Conservation (phyloP, 2,329 filamentous ascomycete genomes). For the Cercospora sojina region DNA sequence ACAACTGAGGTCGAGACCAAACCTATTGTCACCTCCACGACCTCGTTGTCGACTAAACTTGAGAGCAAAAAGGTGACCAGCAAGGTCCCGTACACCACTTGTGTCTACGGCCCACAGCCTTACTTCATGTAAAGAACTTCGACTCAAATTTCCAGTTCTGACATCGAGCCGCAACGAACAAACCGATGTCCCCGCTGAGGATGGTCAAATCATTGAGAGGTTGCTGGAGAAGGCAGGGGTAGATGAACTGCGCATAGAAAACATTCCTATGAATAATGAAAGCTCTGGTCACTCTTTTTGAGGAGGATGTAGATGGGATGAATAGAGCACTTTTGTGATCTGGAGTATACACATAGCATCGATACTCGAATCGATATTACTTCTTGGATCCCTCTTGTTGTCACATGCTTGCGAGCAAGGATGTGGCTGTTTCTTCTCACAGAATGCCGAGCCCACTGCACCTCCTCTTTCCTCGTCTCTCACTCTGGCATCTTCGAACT, state of each 20-base stretch:
- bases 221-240: background rate
- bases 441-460: background rate
- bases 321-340: background rate
- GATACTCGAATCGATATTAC: background rate
- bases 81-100: constrained; percentile 14
- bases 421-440: background rate
- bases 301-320: background rate
- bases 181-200: background rate
- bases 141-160: background rate
- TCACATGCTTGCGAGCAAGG: background rate
- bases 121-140: constrained; percentile 9
- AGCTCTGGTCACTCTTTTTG: background rate
- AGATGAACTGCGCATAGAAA: background rate
- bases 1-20: constrained; percentile 6
- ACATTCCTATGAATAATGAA: background rate
- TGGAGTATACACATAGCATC: background rate
- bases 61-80: background rate
- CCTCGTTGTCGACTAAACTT: constrained; percentile 8
- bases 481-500: background rate
- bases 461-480: background rate
- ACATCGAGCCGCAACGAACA: background rate
- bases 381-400: background rate
- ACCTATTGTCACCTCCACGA: constrained; percentile 6
- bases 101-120: constrained; percentile 10
- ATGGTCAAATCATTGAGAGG: background rate